Conservation (phyloP, 225 moss, liverwort and hornwort genomes). For the Straminergon stramineum region DNA sequence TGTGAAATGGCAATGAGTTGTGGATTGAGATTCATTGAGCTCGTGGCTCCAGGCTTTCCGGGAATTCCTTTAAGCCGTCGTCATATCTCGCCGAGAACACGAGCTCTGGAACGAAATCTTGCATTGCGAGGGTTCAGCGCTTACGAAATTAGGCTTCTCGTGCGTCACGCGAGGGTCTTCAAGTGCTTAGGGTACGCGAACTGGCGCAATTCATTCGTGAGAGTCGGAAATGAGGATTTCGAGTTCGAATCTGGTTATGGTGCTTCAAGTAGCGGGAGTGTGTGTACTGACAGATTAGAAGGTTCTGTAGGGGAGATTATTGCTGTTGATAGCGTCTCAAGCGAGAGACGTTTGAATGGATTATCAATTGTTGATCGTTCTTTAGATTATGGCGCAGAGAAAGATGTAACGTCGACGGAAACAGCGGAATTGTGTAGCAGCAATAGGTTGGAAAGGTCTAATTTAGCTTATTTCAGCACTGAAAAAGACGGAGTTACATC, state of each 20-base stretch:
- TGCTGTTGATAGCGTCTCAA: background rate
- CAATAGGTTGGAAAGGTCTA: background rate
- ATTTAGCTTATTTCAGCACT: background rate
- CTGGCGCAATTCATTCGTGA: background rate
- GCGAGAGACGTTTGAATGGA: background rate
- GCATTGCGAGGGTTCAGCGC: background rate
- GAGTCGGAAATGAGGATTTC: background rate
- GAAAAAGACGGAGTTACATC: background rate
- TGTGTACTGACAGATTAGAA: background rate
- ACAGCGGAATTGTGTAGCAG: background rate
- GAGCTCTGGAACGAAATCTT: background rate
- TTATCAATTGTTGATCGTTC: background rate
- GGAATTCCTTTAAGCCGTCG: background rate
- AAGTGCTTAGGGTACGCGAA: background rate
- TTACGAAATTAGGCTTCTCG: background rate
- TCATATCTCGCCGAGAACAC: background rate
- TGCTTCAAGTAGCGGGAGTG: background rate
- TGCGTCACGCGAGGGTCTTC: background rate
- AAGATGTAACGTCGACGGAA: background rate
- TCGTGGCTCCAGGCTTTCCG: background rate
- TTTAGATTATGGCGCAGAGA: background rate
- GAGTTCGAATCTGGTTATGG: conserved; percentile 2
- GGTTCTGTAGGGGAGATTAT: background rate
- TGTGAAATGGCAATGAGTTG: conserved; percentile 2
- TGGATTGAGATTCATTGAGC: background rate